A percentile compares a stretch with the other conserved stretches of the same genome.
phyloP scores from a whole-genome alignment of 306 rosid species.

The Acacia melanoxylon region DNA sequence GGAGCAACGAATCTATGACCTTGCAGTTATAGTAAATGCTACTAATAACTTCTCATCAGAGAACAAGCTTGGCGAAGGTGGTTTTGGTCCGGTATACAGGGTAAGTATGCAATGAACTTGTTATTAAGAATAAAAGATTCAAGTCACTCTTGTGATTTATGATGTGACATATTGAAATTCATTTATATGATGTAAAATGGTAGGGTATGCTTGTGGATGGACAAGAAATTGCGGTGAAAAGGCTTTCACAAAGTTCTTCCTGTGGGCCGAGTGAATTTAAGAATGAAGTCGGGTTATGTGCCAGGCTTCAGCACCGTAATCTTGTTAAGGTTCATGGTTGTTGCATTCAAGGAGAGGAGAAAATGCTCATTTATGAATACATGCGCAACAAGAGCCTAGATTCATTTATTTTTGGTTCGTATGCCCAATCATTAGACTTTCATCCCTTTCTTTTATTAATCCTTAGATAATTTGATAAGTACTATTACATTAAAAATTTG shows the following conservation, averaged over 20 bases:
- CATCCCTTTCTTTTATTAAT: not conserved
- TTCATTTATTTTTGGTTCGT: not conserved
- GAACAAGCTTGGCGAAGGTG: not conserved
- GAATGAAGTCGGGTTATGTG: not conserved
- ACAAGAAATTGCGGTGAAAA: too few species aligned
- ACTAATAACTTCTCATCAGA: not conserved
- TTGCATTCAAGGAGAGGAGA: not conserved
- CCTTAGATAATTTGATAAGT: not conserved
- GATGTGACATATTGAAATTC: too few species aligned
- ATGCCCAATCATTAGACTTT: not conserved
- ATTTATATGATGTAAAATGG: too few species aligned
- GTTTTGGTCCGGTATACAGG: not conserved
- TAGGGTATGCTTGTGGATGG: too few species aligned
- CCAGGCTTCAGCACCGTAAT: not conserved
- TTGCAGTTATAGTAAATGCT: not conserved
- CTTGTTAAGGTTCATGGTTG: not conserved
- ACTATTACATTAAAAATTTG: not conserved
- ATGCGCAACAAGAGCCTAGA: not conserved
- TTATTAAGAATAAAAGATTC: too few species aligned
- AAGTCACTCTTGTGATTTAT: too few species aligned
- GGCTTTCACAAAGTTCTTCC: not conserved
- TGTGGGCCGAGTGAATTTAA: not conserved
- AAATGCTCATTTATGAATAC: not conserved
- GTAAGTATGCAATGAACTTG: too few species aligned
- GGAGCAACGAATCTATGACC: not conserved